Percentiles rank a stretch among this genome's conserved stretches.
Conservation (phyloP, 2,329 filamentous ascomycete species). For the Microsporum ferrugineum region DNA sequence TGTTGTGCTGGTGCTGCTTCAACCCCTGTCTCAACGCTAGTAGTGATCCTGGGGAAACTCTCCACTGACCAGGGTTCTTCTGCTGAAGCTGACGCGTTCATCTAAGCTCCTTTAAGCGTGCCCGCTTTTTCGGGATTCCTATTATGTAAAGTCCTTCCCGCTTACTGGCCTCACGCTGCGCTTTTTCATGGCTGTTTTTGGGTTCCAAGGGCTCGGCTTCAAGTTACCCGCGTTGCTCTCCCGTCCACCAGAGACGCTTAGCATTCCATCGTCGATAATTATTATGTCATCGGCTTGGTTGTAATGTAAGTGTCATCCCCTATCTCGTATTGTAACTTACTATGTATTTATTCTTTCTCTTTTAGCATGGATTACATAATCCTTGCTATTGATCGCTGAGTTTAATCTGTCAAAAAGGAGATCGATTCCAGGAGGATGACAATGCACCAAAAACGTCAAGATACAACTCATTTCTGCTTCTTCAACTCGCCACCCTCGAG, state of each 20-base stretch:
- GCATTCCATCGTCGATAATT: neutral
- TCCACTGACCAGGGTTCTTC: neutral
- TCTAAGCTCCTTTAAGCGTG: constrained; percentile 5
- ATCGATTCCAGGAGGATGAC: neutral
- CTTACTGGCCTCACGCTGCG: neutral
- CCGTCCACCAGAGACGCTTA: neutral
- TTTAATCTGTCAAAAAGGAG: neutral
- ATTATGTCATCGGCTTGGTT: neutral
- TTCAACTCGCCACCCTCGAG: neutral
- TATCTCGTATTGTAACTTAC: neutral
- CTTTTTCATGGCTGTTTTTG: constrained; percentile 1
- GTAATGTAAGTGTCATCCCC: neutral
- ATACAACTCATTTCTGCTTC: neutral
- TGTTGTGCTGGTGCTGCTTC: neutral
- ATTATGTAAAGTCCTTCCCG: neutral
- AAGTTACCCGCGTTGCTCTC: constrained; percentile 3
- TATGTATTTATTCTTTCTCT: neutral
- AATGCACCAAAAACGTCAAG: neutral
- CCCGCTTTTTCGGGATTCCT: constrained; percentile 5
- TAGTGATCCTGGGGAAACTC: constrained; percentile 2
- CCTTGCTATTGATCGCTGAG: neutral
- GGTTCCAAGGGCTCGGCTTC: neutral
- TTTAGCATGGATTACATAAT: neutral
- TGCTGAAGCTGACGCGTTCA: constrained; percentile 11
- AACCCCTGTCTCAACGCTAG: neutral